Percentiles rank a stretch among this genome's conserved stretches.
These are phyloP conservation scores for Acarospora socialis DNA, from an alignment of 2,329 filamentous ascomycete species.

Conservation along the genomic window DNA sequence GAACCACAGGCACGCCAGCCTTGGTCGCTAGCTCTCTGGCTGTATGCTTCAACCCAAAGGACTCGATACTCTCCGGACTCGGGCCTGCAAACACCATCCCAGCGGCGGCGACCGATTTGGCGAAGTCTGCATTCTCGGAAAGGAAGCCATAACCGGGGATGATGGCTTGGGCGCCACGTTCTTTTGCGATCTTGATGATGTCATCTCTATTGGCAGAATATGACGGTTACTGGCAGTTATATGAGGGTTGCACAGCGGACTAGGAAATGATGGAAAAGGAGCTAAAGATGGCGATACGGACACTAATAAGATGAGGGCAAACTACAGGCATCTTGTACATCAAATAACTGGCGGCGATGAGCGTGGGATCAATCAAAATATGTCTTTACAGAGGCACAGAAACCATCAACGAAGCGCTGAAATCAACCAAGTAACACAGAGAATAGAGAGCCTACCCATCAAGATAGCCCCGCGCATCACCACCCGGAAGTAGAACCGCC, in stretches of 20 bases:
- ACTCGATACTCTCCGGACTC: slow-evolving; percentile 36
- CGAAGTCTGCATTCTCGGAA: slow-evolving; percentile 49
- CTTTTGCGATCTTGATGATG: slow-evolving; percentile 37
- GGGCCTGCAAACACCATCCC: slow-evolving; percentile 49
- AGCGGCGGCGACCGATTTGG: slow-evolving; percentile 35
- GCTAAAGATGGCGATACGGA: no score
- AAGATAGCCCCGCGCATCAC: slow-evolving; percentile 36
- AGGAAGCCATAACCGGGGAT: slow-evolving; percentile 56
- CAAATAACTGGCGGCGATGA: no score
- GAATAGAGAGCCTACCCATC: slow-evolving; percentile 22
- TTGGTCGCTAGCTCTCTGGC: slow-evolving; percentile 39
- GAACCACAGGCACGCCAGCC: slow-evolving; percentile 41
- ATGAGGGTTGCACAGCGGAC: background rate
- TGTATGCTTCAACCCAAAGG: slow-evolving; percentile 45
- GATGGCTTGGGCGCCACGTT: slow-evolving; percentile 39
- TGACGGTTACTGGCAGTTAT: background rate
- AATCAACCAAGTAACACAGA: no score
- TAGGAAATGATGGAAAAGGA: no score
- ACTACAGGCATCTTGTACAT: no score
- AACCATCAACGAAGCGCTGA: no score
- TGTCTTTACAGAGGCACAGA: no score
- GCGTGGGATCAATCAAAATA: no score
- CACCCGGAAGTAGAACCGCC: slow-evolving; percentile 35
- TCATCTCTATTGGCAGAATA: slow-evolving; percentile 18
- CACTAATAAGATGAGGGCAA: no score